Evolutionary conservation across 2,329 filamentous ascomycete species (phyloP).

Genomic region (Aspergillus sp.): DNA sequence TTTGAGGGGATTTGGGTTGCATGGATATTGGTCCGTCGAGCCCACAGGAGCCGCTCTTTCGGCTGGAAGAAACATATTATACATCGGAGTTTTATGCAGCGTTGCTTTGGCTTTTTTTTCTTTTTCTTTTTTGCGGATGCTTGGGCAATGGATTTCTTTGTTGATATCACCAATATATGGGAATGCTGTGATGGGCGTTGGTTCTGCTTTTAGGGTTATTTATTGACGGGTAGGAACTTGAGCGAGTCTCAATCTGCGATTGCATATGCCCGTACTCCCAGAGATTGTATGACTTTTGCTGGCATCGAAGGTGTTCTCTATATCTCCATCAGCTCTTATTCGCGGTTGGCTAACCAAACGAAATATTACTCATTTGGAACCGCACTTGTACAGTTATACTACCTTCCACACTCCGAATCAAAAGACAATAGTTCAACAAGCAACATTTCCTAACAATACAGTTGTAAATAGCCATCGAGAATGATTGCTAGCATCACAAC

Average conservation of each 20-base stretch:
- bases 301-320: background rate
- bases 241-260: background rate
- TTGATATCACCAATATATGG: constrained; percentile 4
- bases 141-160: background rate
- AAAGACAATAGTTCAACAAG: background rate
- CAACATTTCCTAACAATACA: background rate
- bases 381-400: background rate
- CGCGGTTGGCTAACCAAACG: background rate
- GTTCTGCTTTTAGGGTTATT: background rate
- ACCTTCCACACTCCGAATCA: background rate
- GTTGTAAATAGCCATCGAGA: background rate
- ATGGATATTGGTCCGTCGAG: background rate
- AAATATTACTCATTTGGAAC: background rate
- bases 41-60: background rate
- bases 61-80: background rate
- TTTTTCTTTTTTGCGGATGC: background rate
- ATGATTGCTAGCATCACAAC: background rate
- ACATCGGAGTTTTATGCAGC: background rate
- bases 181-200: background rate
- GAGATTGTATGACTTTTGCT: background rate
- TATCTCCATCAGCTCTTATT: background rate
- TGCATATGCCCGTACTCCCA: background rate
- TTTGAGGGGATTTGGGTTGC: background rate
- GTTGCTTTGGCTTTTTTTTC: background rate
- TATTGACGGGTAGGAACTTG: background rate